Base-by-base conservation (phyloP, 2,329 filamentous ascomycete genomes). In the Madurella mycetomatis region DNA sequence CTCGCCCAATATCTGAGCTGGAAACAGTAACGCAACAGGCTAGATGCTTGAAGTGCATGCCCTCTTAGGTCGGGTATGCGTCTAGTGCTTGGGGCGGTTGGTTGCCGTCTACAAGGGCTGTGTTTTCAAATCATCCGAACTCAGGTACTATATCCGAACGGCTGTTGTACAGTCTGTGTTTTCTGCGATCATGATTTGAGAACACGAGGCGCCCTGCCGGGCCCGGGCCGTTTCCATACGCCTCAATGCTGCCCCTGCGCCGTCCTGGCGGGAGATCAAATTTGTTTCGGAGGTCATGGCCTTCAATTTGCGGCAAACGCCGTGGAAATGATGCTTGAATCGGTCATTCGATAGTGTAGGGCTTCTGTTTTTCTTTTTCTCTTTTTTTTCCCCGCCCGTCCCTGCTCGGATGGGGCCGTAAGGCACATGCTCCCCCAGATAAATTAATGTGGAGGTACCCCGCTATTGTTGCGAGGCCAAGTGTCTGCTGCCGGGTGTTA, bases 401-500 rank as follows among this genome's bases (percentile, higher is more conserved):
- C 25, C 25, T 25, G 25, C 25, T 45, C 42, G 34, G 49, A 47
- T 32, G 43, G 47, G 34, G 49, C 49, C 49, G 49, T 45, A 13
- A 13, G 25, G 48, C 41, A n/a, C 48, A 19, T 49, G 42, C n/a
- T 31, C 15, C 44, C 37, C 18, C 49, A 52, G 50, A 53, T 48
- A 47, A 30, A 43, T 53, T 43, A 39, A 4, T 11, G 16, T 12
- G n/a, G 17, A 46, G n/a, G 41, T 54, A 30, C 53, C 53, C 53
- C 47, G 42, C 53, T 39, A 51, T 17, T 25, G 39, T 16, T 37
- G n/a, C 42, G 19, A 9, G 45, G 5, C 18, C 19, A 11, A 17
- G 11, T 30, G 12, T 9, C 40, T 17, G 41, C 49, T 56, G 54
- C 54, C 46, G 54, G 46, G 54, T 49, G 54, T 53, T 49, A 49